Conservation (phyloP, 2,329 filamentous ascomycete genomes). For the Nectriaceae sp. region DNA sequence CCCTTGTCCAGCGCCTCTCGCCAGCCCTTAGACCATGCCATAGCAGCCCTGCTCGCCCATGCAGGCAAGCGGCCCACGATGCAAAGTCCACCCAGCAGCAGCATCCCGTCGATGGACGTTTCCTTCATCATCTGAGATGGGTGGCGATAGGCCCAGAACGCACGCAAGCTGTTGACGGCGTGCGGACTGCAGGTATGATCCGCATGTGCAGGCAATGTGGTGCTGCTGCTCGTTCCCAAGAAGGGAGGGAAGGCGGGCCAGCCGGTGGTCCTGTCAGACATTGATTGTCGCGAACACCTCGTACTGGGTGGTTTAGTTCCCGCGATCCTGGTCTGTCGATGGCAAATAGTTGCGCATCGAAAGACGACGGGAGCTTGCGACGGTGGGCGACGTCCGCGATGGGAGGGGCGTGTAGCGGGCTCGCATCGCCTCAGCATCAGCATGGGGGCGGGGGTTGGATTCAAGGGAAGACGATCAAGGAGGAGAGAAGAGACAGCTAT, state of each 20-base stretch:
- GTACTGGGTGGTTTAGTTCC: conserved; percentile 15
- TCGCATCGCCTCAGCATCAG: conserved; percentile 9
- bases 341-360: conserved; percentile 3
- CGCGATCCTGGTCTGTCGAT: conserved; percentile 14
- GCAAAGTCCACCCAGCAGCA: conserved; percentile 20
- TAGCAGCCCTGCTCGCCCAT: conserved; percentile 2
- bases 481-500: no score
- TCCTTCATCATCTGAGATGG: conserved; percentile 14
- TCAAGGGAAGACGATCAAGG: conserved; percentile 3
- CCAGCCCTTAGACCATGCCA: conserved; percentile 11
- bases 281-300: conserved; percentile 20
- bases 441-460: conserved; percentile 26
- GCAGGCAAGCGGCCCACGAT: conserved; percentile 13
- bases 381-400: conserved; percentile 1
- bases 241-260: conserved; percentile 15
- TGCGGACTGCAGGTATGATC: conserved; percentile 38
- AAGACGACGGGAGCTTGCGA: conserved; percentile 4
- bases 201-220: conserved; percentile 33
- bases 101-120: conserved; percentile 15
- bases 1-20: conserved; percentile 2
- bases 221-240: conserved; percentile 13
- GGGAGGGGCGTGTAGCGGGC: conserved; percentile 8
- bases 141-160: conserved; percentile 15
- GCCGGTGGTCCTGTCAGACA: conserved; percentile 16
- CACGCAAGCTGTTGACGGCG: conserved; percentile 12